These are phyloP conservation scores for Syncephalis fuscata DNA, from an alignment of 371 early-diverging fungal species.

Conservation along the genomic window DNA sequence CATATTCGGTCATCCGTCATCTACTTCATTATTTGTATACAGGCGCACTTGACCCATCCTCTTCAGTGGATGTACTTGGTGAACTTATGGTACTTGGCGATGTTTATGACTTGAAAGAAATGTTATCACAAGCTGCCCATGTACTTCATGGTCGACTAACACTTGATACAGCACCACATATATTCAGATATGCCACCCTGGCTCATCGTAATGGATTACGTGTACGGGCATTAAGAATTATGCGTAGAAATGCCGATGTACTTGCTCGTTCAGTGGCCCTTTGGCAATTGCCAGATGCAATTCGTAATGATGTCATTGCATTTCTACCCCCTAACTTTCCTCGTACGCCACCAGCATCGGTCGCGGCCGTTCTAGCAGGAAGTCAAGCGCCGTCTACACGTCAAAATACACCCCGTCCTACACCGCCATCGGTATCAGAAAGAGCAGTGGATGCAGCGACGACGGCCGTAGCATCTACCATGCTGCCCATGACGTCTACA, in stretches of 20 bases:
- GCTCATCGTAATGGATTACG: constrained; percentile 37
- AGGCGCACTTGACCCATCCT: constrained; percentile 46
- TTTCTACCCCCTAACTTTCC: constrained; percentile 4
- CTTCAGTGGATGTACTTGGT: constrained; percentile 36
- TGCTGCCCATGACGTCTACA: no score
- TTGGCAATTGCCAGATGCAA: not conserved
- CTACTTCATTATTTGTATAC: constrained; percentile 61
- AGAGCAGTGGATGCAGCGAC: no score
- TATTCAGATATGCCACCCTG: constrained; percentile 41
- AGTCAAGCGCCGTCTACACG: no score
- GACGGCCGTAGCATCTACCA: no score
- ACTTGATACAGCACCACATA: constrained; percentile 46
- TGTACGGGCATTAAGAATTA: constrained; percentile 39
- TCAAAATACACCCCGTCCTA: no score
- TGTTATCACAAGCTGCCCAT: constrained; percentile 35
- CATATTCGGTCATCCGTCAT: constrained; percentile 38
- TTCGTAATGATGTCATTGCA: not conserved
- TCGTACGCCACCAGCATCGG: no score
- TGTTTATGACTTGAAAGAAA: constrained; percentile 32
- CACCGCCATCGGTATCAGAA: no score
- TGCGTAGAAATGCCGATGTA: constrained; percentile 17
- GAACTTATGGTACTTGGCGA: constrained; percentile 43
- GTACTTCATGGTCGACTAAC: constrained; percentile 50
- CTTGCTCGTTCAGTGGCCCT: not conserved
- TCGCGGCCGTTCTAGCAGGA: no score